Evolutionary conservation across 768 basidiomycete genomes (phyloP).

Genomic region (Pholiota conissans): DNA sequence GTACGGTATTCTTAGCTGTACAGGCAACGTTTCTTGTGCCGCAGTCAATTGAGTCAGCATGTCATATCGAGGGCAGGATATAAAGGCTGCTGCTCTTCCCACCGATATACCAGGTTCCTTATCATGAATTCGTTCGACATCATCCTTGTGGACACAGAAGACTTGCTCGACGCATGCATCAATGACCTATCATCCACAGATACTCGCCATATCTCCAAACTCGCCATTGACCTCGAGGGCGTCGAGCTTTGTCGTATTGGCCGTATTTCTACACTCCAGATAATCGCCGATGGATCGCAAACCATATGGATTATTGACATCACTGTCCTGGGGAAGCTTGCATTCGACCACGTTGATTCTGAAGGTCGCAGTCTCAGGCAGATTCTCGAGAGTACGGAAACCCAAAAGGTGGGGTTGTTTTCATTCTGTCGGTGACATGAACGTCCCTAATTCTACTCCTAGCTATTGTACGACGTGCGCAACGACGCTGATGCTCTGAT

Average conservation of each 20-base stretch:
- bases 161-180: constrained; percentile 15
- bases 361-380: constrained; percentile 16
- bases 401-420: constrained; percentile 15
- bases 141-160: constrained; percentile 15
- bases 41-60: too few relatives aligned
- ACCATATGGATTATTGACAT: constrained; percentile 37
- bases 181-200: constrained; percentile 6
- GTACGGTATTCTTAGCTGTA: too few relatives aligned
- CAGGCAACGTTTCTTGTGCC: too few relatives aligned
- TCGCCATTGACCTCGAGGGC: constrained; percentile 38
- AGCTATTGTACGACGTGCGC: constrained; percentile 35
- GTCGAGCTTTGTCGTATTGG: constrained; percentile 32
- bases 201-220: background rate
- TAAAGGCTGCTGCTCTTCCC: background rate
- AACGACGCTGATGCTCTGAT: constrained; percentile 34
- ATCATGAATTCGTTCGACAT: constrained; percentile 2
- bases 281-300: constrained; percentile 23
- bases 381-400: constrained; percentile 7
- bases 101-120: background rate
- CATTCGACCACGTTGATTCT: constrained; percentile 26
- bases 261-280: constrained; percentile 29
- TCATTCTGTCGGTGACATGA: too few relatives aligned
- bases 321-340: constrained; percentile 24
- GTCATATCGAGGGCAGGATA: too few relatives aligned
- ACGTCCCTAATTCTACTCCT: too few relatives aligned